Percentiles rank a stretch among this genome's conserved stretches.
Conservation (phyloP, 1,284 basidiomycete genomes). For the Malassezia sympodialis region DNA sequence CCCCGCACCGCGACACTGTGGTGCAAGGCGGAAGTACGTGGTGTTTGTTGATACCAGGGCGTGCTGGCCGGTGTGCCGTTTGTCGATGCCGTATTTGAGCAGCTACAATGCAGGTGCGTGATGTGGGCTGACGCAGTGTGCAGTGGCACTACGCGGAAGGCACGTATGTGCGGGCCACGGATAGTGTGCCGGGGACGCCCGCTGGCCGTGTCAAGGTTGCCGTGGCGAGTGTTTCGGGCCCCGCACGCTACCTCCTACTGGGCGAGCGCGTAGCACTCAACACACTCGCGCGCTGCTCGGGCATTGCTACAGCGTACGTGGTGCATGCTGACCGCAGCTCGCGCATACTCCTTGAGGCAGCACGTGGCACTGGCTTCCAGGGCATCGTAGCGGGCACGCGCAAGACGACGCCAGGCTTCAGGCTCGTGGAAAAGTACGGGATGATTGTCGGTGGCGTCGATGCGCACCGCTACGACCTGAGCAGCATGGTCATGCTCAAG, state of each 20-base stretch:
- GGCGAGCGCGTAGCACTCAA: conserved; percentile 93
- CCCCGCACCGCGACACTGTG: conserved; percentile 75
- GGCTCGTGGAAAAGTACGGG: conserved; percentile 94
- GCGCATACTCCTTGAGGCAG: conserved; percentile 68
- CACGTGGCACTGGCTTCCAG: conserved; percentile 66
- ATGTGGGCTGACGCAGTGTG: conserved; percentile 55
- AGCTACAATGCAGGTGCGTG: conserved; percentile 70
- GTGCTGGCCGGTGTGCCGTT: conserved; percentile 92
- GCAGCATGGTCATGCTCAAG: conserved; percentile 99
- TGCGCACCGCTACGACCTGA: conserved; percentile 88
- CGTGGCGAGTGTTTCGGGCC: conserved; percentile 82
- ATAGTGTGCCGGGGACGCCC: not conserved
- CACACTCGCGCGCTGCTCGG: conserved; percentile 84
- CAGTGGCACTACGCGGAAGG: conserved; percentile 88
- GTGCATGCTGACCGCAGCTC: conserved; percentile 55
- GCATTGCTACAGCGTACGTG: conserved; percentile 81
- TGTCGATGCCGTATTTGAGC: conserved; percentile 82
- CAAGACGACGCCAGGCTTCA: conserved; percentile 93
- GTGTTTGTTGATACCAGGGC: conserved; percentile 52
- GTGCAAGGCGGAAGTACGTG: conserved; percentile 59
- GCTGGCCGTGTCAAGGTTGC: conserved; percentile 54
- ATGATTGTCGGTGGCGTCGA: conserved; percentile 98
- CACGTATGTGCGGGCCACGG: conserved; percentile 51
- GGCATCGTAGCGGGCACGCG: conserved; percentile 89
- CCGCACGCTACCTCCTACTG: conserved; percentile 75